Evolutionary conservation across 1,139 yeast species (phyloP), one percentile per base, ranked within the genome.

Genomic region (Meyerozyma carpophila): DNA sequence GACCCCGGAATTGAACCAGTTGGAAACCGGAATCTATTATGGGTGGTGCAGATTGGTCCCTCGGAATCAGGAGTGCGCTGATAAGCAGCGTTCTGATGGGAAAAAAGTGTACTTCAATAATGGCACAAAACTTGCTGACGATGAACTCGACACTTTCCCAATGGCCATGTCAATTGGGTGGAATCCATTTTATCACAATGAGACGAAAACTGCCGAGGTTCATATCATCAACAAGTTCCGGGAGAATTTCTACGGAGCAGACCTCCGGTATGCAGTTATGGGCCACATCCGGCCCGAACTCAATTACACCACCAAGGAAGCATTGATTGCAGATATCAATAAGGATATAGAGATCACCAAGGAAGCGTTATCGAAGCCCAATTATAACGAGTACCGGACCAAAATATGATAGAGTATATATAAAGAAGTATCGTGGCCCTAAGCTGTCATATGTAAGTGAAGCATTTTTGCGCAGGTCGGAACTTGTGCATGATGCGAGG

Each of bases 101-200:
- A 58, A 66, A 9, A 54, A 58, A 29, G 67, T 86, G 34, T 62
- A 68, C 46, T 77, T 82, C 59, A 83, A 82, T 50, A 79, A 80
- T 57, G 97, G 97, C 1, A 54, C 65, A 8, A 56, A 63, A 16
- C 62, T 89, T 36, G 46, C 54, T 2, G 58, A 52, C 0, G 57
- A 56, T 1, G 75, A 71, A 10, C 78, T 77, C 40, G 64, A 63
- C 11, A 74, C 73, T 1, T 70, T 81, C 26, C 97, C 97, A 0
- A 89, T 90, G 84, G 98, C 91, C 18, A 84, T 91, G 88, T 88
- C 96, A 16, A 77, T 94, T 25, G 99, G 99, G 1, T 89, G 90
- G 88, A 94, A 93, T 59, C 98, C 98, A 14, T 93, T 84, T 62
- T 94, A 83, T 64, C 77, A 83, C 28, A 91, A 93, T 63, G 75